These are phyloP conservation scores for Furcasterigmium furcatum DNA, from an alignment of 2,329 filamentous ascomycete genomes.

Conservation along the genomic window DNA sequence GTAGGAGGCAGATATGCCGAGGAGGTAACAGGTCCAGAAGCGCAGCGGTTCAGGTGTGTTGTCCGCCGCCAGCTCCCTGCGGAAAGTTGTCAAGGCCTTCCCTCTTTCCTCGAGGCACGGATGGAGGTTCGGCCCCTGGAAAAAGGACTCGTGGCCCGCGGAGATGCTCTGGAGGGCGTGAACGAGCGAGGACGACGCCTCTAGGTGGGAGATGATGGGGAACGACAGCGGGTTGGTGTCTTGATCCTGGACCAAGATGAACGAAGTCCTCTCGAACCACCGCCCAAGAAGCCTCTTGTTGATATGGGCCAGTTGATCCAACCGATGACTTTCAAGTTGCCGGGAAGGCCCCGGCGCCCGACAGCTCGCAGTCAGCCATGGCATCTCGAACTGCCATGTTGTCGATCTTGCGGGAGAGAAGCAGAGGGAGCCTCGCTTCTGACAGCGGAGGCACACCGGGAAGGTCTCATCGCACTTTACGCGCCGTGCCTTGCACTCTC, in stretches of 20 bases:
- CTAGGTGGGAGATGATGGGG: neutral
- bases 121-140: neutral
- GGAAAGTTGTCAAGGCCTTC: neutral
- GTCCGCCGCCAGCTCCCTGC: neutral
- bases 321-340: too few relatives aligned
- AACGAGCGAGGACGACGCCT: neutral
- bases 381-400: neutral
- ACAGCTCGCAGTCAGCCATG: neutral
- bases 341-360: neutral
- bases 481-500: constrained; percentile 23
- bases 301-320: too few relatives aligned
- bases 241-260: neutral
- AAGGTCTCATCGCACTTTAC: constrained; percentile 40
- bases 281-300: neutral
- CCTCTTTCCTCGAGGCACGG: neutral
- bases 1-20: neutral
- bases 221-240: neutral
- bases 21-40: neutral
- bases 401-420: neutral
- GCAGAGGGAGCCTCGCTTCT: constrained; percentile 4
- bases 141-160: neutral
- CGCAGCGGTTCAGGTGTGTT: neutral
- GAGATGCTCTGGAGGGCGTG: neutral
- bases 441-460: constrained; percentile 33
- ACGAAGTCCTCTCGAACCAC: neutral